Percentiles rank a stretch among this genome's conserved stretches.
These are phyloP conservation scores for Martiniozyma abietophila DNA, from an alignment of 805 yeast species.

Conservation along the genomic window DNA sequence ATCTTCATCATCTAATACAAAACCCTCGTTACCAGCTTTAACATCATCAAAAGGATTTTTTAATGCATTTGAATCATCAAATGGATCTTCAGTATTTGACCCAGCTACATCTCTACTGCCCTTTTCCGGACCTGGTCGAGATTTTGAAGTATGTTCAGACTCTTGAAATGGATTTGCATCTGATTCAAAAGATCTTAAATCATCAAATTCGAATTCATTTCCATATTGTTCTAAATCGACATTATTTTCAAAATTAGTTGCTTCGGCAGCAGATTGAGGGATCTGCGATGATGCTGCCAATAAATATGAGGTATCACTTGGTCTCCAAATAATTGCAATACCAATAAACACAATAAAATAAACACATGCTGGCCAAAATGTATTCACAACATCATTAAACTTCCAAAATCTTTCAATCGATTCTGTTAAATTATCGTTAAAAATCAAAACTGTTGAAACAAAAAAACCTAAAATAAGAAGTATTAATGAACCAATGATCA, in stretches of 20 bases:
- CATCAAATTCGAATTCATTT: constrained; percentile 54
- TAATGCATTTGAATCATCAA: constrained; percentile 20
- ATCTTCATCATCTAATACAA: constrained; percentile 25
- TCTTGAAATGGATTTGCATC: constrained; percentile 25
- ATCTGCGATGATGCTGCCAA: constrained; percentile 90
- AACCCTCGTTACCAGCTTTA: constrained; percentile 17
- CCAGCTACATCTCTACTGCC: constrained; percentile 3
- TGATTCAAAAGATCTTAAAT: constrained; percentile 39
- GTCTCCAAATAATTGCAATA: constrained; percentile 92
- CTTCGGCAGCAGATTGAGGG: constrained; percentile 47
- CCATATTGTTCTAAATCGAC: constrained; percentile 29
- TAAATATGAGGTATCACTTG: constrained; percentile 90
- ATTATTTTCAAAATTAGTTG: constrained; percentile 18
- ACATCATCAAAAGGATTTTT: constrained; percentile 15
- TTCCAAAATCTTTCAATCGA: constrained; percentile 88
- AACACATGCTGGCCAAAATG: constrained; percentile 91
- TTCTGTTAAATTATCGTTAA: constrained; percentile 67
- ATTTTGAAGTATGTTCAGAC: constrained; percentile 7
- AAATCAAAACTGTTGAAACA: constrained; percentile 56
- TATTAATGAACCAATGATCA: constrained; percentile 64
- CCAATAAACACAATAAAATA: constrained; percentile 78
- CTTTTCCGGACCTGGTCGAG: neutral
- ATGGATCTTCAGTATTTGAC: constrained; percentile 21
- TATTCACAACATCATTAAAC: constrained; percentile 75
- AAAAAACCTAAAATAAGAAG: constrained; percentile 63